Percentiles rank a stretch among this genome's conserved stretches.
Evolutionary conservation across 1,284 basidiomycete species (phyloP).

Genomic region (Termitomyces sp.): DNA sequence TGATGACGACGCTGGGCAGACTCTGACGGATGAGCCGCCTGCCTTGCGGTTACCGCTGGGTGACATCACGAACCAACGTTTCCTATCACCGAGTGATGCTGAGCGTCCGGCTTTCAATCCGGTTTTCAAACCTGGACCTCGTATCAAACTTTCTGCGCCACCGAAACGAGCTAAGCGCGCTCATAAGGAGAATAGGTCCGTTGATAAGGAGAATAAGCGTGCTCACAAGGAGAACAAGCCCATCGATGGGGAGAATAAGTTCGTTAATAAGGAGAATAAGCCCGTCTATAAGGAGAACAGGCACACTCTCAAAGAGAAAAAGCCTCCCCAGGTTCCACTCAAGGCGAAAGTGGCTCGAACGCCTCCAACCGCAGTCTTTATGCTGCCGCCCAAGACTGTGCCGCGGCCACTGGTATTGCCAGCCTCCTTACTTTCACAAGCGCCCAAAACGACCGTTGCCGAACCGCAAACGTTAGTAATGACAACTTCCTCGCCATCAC

Average conservation of each 20-base stretch:
- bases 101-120: not conserved
- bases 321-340: not conserved
- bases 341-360: not conserved
- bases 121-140: not conserved
- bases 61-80: not conserved
- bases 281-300: not conserved
- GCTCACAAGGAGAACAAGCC: too few relatives aligned
- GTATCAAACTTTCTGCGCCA: not conserved
- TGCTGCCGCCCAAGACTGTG: not conserved
- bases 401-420: not conserved
- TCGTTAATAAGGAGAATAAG: not conserved
- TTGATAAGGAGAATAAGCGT: too few relatives aligned
- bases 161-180: not conserved
- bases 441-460: not conserved
- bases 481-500: not conserved
- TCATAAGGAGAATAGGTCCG: not conserved
- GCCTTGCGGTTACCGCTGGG: not conserved
- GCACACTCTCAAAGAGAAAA: constrained; percentile 4
- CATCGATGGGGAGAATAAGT: too few relatives aligned
- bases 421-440: not conserved
- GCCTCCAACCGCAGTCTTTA: not conserved
- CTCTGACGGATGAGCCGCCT: not conserved
- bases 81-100: not conserved
- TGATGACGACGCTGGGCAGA: not conserved
- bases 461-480: not conserved